These are phyloP conservation scores for Chytridium lagenaria DNA, from an alignment of 371 early-diverging fungal genomes.

Conservation along the genomic window DNA sequence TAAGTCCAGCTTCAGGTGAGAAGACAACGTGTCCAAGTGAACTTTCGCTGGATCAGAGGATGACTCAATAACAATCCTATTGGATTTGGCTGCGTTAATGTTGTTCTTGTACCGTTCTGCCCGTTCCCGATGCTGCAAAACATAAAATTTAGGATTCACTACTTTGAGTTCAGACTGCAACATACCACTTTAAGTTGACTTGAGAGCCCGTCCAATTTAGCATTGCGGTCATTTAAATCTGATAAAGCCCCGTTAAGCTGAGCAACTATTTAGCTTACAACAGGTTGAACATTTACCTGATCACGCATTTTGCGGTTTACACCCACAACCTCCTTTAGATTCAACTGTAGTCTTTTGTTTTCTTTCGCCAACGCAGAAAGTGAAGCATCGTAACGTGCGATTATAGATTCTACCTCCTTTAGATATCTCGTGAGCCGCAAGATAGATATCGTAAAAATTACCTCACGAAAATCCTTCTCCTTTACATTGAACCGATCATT, in stretches of 20 bases:
- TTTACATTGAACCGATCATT: neutral
- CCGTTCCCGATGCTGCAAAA: conserved; percentile 25
- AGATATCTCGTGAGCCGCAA: no score
- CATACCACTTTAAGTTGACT: conserved; percentile 28
- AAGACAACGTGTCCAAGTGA: neutral
- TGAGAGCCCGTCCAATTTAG: conserved; percentile 9
- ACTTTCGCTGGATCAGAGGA: neutral
- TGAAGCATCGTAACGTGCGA: conserved; percentile 16
- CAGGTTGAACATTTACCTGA: conserved; percentile 18
- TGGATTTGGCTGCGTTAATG: conserved; percentile 15
- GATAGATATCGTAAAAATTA: neutral
- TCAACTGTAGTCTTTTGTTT: conserved; percentile 25
- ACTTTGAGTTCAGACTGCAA: neutral
- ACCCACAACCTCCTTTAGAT: conserved; percentile 19
- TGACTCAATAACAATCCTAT: conserved; percentile 28
- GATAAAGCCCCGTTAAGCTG: neutral
- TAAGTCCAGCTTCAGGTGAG: conserved; percentile 1
- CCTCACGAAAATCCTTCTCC: conserved; percentile 24
- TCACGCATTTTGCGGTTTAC: conserved; percentile 30
- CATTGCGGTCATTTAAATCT: conserved; percentile 25
- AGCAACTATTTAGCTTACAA: neutral
- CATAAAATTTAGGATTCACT: neutral
- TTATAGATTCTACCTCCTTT: conserved; percentile 31
- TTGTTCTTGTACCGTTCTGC: conserved; percentile 24
- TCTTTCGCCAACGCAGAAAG: conserved; percentile 26